Evolutionary conservation across 2,329 filamentous ascomycete species (phyloP).

Genomic region (Aspergillus calidoustus): DNA sequence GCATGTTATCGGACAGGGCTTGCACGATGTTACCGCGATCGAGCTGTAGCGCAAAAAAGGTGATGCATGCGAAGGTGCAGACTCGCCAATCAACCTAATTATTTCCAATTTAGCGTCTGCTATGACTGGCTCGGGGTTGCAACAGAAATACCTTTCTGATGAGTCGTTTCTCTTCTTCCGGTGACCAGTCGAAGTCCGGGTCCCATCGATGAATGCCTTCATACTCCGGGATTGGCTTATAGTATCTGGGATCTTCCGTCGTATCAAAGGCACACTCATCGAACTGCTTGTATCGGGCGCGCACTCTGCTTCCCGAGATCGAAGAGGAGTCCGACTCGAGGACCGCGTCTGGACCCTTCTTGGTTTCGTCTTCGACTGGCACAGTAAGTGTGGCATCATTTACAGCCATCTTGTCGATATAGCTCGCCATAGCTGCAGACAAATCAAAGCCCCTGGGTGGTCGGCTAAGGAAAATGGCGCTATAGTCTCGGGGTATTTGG

Average conservation of each 20-base stretch:
- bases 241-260: slow-evolving; percentile 40
- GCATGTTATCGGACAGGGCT: slow-evolving; percentile 65
- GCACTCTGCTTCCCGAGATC: slow-evolving; percentile 11
- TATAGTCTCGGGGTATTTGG: not conserved
- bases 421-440: slow-evolving; percentile 5
- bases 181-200: slow-evolving; percentile 50
- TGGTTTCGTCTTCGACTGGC: slow-evolving; percentile 18
- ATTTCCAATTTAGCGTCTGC: not conserved
- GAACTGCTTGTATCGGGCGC: slow-evolving; percentile 12
- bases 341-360: slow-evolving; percentile 11
- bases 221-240: slow-evolving; percentile 48
- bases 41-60: slow-evolving; percentile 68
- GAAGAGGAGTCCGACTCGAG: slow-evolving; percentile 23
- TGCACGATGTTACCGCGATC: slow-evolving; percentile 67
- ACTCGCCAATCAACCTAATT: slow-evolving; percentile 48
- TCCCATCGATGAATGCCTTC: slow-evolving; percentile 56
- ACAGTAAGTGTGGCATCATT: slow-evolving; percentile 17
- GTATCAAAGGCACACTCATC: slow-evolving; percentile 40
- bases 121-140: not conserved
- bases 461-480: slow-evolving; percentile 3
- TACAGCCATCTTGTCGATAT: slow-evolving; percentile 22
- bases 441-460: slow-evolving; percentile 1
- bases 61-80: slow-evolving; percentile 55
- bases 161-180: slow-evolving; percentile 49
- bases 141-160: slow-evolving; percentile 40